phyloP scores from a whole-genome alignment of 1,284 basidiomycete species.

The Rhodotorula sp. region DNA sequence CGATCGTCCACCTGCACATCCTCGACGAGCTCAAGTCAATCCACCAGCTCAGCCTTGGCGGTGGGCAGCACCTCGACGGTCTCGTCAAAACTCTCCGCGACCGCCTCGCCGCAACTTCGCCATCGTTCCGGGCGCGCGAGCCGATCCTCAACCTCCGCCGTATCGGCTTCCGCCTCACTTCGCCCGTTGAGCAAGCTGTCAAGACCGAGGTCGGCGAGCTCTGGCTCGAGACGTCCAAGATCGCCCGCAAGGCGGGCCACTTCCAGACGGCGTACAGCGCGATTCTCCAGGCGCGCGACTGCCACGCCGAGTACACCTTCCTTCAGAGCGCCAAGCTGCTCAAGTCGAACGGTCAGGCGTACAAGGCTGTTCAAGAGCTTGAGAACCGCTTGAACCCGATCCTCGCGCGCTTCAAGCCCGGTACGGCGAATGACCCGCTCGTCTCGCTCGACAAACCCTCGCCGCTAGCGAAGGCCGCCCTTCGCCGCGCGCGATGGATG shows the following conservation, averaged over 20 bases:
- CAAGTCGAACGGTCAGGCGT: conserved; percentile 74
- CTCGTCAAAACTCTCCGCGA: conserved; percentile 24
- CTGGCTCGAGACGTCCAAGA: conserved; percentile 92
- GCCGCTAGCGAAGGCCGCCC: conserved; percentile 69
- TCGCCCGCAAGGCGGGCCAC: conserved; percentile 91
- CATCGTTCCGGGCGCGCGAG: conserved; percentile 89
- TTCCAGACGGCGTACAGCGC: conserved; percentile 97
- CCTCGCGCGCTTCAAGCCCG: conserved; percentile 36
- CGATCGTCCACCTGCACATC: conserved; percentile 81
- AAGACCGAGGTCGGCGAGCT: conserved; percentile 70
- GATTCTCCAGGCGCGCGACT: conserved; percentile 83
- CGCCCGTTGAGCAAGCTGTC: conserved; percentile 17
- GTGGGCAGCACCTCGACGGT: not conserved
- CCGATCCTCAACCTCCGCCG: conserved; percentile 86
- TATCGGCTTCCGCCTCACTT: conserved; percentile 70
- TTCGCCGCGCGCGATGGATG: conserved; percentile 92
- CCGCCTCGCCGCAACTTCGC: conserved; percentile 75
- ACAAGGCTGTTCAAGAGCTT: conserved; percentile 85
- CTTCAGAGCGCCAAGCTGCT: conserved; percentile 89
- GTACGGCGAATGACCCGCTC: conserved; percentile 16
- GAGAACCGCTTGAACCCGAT: conserved; percentile 67
- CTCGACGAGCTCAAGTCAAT: conserved; percentile 86
- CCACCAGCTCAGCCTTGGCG: conserved; percentile 54
- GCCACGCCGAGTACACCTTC: conserved; percentile 75
- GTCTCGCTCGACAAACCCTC: conserved; percentile 1